Percentiles rank a stretch among this genome's conserved stretches.
Evolutionary conservation across 306 rosid species (phyloP).

Genomic region (Rubus idaeus): DNA sequence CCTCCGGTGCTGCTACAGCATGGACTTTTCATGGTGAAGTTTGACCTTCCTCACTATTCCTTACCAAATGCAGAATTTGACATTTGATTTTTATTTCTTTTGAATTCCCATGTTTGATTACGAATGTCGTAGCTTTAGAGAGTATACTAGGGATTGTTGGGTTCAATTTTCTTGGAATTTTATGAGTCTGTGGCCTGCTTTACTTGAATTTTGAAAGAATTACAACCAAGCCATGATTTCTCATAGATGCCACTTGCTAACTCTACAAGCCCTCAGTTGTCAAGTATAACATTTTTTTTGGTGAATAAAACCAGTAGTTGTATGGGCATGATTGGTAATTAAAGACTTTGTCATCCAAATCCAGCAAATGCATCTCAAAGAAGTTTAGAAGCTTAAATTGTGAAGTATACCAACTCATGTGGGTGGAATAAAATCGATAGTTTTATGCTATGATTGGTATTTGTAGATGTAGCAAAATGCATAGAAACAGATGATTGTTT

Average conservation of each 20-base stretch:
- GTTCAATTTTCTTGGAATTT: not conserved
- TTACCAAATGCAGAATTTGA: not conserved
- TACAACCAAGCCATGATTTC: not conserved
- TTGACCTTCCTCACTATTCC: constrained; percentile 15
- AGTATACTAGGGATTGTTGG: not conserved
- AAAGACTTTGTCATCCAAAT: not conserved
- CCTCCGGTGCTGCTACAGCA: constrained; percentile 86
- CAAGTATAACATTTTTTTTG: not conserved
- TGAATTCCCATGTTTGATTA: not conserved
- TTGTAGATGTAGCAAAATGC: not conserved
- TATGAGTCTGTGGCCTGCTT: not conserved
- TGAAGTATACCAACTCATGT: not conserved
- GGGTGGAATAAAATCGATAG: not conserved
- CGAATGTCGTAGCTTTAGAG: not conserved
- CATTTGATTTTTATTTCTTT: not conserved
- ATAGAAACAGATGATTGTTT: not conserved
- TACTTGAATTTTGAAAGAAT: not conserved
- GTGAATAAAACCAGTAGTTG: not conserved
- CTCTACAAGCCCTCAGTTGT: not conserved
- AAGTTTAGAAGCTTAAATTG: not conserved
- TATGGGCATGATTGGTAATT: not conserved
- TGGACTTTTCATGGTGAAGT: constrained; percentile 77
- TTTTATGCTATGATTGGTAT: not conserved
- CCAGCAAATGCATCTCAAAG: not conserved
- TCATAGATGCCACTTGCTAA: not conserved